A percentile compares a stretch with the other conserved stretches of the same genome.
phyloP scores from a whole-genome alignment of 345 rosid species.

The Hibiscus trionum region DNA sequence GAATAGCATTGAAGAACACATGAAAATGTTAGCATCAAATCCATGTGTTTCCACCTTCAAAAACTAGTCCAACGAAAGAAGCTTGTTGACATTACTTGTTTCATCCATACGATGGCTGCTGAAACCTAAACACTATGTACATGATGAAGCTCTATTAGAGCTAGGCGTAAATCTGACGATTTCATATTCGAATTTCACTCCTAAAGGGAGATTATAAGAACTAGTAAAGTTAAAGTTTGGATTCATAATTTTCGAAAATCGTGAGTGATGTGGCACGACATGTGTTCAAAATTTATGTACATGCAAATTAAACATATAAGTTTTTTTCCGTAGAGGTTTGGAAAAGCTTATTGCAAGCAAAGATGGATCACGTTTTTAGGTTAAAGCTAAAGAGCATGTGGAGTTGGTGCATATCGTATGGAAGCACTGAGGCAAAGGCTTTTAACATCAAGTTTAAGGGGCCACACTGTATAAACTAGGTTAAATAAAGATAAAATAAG shows the following conservation, averaged over 20 bases:
- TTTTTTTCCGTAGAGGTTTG: constrained; percentile 12
- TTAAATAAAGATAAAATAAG: background rate
- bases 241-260: too few relatives aligned
- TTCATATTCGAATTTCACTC: background rate
- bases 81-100: background rate
- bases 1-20: background rate
- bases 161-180: background rate
- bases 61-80: background rate
- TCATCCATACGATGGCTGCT: background rate
- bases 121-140: background rate
- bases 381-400: constrained; percentile 22
- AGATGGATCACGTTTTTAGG: constrained; percentile 34
- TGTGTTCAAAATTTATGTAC: too few relatives aligned
- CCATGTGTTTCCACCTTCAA: background rate
- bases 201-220: too few relatives aligned
- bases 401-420: constrained; percentile 8
- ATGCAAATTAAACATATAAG: too few relatives aligned
- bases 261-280: background rate
- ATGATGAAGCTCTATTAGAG: too few relatives aligned
- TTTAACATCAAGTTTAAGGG: constrained; percentile 21
- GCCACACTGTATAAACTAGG: constrained; percentile 13
- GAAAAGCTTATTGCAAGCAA: constrained; percentile 6
- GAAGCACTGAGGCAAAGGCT: constrained; percentile 13
- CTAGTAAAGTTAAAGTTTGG: too few relatives aligned
- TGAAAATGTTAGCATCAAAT: background rate